Evolutionary conservation across 2,329 filamentous ascomycete species (phyloP).

Genomic region (Penicillium griseofulvum): DNA sequence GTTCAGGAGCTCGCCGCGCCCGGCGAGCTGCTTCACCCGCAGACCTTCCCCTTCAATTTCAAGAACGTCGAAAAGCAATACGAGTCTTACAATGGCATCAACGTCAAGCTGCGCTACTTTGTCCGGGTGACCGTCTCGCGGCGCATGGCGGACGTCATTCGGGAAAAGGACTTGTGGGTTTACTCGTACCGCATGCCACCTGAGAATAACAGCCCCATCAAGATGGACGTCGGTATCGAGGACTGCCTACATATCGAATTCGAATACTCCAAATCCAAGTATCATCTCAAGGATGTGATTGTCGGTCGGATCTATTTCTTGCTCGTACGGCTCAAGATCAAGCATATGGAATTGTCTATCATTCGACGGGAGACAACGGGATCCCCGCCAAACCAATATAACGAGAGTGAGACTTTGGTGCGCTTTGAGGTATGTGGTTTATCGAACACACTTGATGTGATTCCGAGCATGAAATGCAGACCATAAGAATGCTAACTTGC

Average conservation of each 20-base stretch:
- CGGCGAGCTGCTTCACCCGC: conserved; percentile 95
- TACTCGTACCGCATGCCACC: conserved; percentile 98
- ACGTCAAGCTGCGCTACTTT: conserved; percentile 98
- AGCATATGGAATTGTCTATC: conserved; percentile 99
- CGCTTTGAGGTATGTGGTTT: conserved; percentile 72
- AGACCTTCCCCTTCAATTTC: conserved; percentile 99
- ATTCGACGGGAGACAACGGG: conserved; percentile 96
- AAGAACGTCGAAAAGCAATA: conserved; percentile 99
- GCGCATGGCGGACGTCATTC: conserved; percentile 95
- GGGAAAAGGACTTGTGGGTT: conserved; percentile 99
- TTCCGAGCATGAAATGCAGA: background rate
- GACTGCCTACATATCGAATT: conserved; percentile 99
- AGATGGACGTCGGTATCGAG: conserved; percentile 99
- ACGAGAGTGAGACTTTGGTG: conserved; percentile 96
- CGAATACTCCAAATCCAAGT: conserved; percentile 98
- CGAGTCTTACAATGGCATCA: conserved; percentile 99
- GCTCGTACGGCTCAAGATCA: conserved; percentile 95
- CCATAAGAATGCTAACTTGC: background rate
- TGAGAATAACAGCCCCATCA: conserved; percentile 97
- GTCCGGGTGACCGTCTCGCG: conserved; percentile 93
- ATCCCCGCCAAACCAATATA: conserved; percentile 96
- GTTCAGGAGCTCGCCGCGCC: conserved; percentile 96
- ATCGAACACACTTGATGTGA: background rate
- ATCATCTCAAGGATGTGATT: conserved; percentile 98
- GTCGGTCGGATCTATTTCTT: conserved; percentile 98